Base-by-base conservation (phyloP, 495 filamentous ascomycete species). In the Aspergillus funiculosus region DNA sequence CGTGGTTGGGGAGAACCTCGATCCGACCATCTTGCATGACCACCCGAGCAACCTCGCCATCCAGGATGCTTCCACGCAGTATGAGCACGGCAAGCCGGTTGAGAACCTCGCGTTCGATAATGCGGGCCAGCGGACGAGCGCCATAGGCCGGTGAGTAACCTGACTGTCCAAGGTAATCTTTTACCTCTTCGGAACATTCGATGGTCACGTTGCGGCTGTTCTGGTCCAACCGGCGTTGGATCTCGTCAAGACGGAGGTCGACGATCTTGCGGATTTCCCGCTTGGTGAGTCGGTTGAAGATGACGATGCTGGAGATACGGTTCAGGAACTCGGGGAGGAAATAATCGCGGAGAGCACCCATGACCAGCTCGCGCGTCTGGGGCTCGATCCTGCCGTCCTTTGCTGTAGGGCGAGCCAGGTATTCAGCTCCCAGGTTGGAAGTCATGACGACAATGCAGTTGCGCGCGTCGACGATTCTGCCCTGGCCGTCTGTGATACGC, bases 381-480 rank as follows among this genome's bases (percentile, higher is more conserved):
- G 83, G 79, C 42, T 97, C 92, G 52, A 98, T 95, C 57, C 69
- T 79, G 46, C 92, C 92, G 56, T 94, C 87, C 30, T 78, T 76
- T 39, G 75, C 75, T 34, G 78, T 81, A 13, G 83, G 80, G 4
- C 88, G 83, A 45, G 87, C 69, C n/a, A 98, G 85, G 67, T 80
- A 94, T 60, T 96, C 91, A 31, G 92, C 92, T 40, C 92, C 92
- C 13, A 98, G 66, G 67, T 98, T 98, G 58, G 87, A 94, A 20
- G 92, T 98, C 88, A 98, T 94, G 68, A 98, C 91, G 31, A 98
- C 91, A 54, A 98, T 96, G 62, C 90, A 97, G 75, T 98, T 98
- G 61, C 80, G 85, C 26, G 90, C 94, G 59, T 98, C 94, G 48
- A 98, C 82, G 39, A 95, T 73, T 49, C 92, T 78, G 53, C 92